Evolutionary conservation across 2,329 filamentous ascomycete genomes (phyloP), one percentile per base, ranked within the genome.

Genomic region (Colletotrichum truncatum): DNA sequence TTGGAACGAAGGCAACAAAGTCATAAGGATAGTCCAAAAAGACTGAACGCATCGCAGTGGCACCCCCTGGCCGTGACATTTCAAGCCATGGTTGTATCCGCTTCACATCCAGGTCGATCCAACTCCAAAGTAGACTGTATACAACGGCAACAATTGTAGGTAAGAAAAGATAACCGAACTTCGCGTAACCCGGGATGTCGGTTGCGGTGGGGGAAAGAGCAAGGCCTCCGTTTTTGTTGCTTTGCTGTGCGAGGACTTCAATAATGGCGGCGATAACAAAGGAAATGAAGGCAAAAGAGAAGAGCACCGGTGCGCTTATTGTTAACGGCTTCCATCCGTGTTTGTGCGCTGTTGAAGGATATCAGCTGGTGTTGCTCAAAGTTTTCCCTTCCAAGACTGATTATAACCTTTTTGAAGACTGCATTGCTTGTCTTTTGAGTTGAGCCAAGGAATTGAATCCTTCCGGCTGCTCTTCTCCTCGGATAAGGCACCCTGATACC

Each of bases 81-180:
- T 89, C 85, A 10, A 87, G 82, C 77, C 84, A 91, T 0, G 88
- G 87, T 32, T 91, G 87, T 45, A 90, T 75, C 0, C 88, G 70
- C 63, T 88, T 87, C 0, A 81, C 76, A 34, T 91, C 85, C 0
- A 90, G 71, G 53, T 90, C 87, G 0, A 89, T 79, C 85, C 87
- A 88, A 3, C 78, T 81, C 86, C 87, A 90, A 0, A 84, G 46
- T 1, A 89, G 77, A 38, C 85, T 85, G 66, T 87, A 89, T 0
- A 85, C 6, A 0, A 89, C 82, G 0, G 86, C 82, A 0, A 88
- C 53, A 0, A 89, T 76, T 0, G 83, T 89, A 0, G 88, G 87
- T 0, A 83, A 68, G 48, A 87, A 88, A 0, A 83, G 69, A n/a
- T 86, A 87, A 0, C 73, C 58, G 4, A 85, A 80, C 0, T 68